Evolutionary conservation across 163 green algal genomes (phyloP), one percentile per base, ranked within the genome.

Genomic region (Prototheca cutis): DNA sequence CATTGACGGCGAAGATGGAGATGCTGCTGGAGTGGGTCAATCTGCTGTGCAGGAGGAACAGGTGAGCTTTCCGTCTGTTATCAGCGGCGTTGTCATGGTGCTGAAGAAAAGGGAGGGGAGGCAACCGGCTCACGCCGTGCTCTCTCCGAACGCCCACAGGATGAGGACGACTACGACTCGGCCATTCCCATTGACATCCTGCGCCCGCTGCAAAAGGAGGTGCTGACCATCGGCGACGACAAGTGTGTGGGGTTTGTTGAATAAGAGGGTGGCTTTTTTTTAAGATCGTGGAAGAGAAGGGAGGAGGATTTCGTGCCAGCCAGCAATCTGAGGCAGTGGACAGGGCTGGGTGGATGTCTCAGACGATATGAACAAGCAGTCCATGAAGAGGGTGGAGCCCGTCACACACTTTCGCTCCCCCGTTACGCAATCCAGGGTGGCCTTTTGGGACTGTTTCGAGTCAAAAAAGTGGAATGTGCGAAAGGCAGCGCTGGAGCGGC

Each of bases 381-480:
- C n/a, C n/a, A n/a, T n/a, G n/a, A n/a, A n/a, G n/a, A n/a, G n/a
- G n/a, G n/a, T n/a, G n/a, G n/a, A n/a, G n/a, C n/a, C n/a, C n/a
- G n/a, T n/a, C n/a, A n/a, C n/a, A n/a, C n/a, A n/a, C n/a, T n/a
- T n/a, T n/a, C n/a, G n/a, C n/a, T n/a, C n/a, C n/a, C n/a, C n/a
- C n/a, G n/a, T n/a, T n/a, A n/a, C n/a, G n/a, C 36, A 45, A 45
- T 21, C 13, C 36, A 31, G 55, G 7, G 40, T 63, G 28, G 23
- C 78, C 6, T 96, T 95, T 51, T 96, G 81, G 82, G 82, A 86
- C 1, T 82, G 77, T 23, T 64, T 95, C 18, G 81, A 80, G 25
- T 63, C 74, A n/a, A 81, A 81, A 28, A 98, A 98, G 71, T 98
- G 91, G 91, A 80, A 65, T 10, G 80, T 94, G 56, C 79, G 90